These are phyloP conservation scores for Linnemannia hyalina DNA, from an alignment of 192 early-diverging fungal species.

Conservation along the genomic window DNA sequence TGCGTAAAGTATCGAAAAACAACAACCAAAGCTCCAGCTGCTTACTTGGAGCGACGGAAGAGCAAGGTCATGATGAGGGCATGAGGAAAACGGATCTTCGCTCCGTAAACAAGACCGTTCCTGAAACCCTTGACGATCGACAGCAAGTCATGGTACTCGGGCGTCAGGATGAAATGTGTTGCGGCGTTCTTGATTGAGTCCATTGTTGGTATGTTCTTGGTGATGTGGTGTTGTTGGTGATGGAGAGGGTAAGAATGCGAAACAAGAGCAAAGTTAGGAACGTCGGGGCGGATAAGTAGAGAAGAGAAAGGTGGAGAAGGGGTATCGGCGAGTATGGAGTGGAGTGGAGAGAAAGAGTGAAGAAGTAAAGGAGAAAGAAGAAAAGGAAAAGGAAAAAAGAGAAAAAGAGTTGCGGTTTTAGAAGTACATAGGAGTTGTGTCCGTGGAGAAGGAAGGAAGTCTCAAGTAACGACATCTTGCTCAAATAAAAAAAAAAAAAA, in stretches of 20 bases:
- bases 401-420: not conserved
- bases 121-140: conserved; percentile 92
- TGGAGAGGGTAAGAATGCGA: not conserved
- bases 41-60: conserved; percentile 88
- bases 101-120: conserved; percentile 96
- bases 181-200: conserved; percentile 58
- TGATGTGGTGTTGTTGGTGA: not conserved
- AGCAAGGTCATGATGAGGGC: conserved; percentile 96
- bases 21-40: not conserved
- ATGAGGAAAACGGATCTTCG: conserved; percentile 97
- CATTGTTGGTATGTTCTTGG: conserved; percentile 14
- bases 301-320: not conserved
- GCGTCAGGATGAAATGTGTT: conserved; percentile 70
- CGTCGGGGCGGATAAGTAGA: not conserved
- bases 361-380: not conserved
- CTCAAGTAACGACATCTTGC: not conserved
- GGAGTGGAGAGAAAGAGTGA: conserved; percentile 1
- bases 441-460: not conserved
- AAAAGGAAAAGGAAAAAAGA: not conserved
- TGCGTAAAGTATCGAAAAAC: not conserved
- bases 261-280: not conserved
- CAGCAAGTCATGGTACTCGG: conserved; percentile 85
- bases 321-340: not conserved
- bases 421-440: not conserved
- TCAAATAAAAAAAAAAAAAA: not conserved